These are phyloP conservation scores for Mycena latifolia DNA, from an alignment of 768 basidiomycete species.

Conservation along the genomic window DNA sequence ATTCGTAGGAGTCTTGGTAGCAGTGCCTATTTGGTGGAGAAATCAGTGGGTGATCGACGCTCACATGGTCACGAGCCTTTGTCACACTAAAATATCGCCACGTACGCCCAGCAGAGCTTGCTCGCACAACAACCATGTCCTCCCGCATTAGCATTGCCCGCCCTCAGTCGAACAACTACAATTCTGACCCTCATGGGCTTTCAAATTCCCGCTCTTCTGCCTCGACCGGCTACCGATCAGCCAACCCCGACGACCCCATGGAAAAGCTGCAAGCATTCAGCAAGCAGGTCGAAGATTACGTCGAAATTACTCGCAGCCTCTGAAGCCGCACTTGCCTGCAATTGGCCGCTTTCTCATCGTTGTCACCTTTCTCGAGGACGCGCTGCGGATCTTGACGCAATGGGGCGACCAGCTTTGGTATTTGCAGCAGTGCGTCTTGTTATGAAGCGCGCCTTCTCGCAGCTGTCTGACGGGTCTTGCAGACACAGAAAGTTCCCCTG, in stretches of 20 bases:
- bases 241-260: slow-evolving; percentile 85
- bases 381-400: slow-evolving; percentile 92
- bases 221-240: slow-evolving; percentile 77
- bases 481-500: slow-evolving; percentile 97
- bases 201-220: slow-evolving; percentile 74
- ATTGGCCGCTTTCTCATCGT: slow-evolving; percentile 98
- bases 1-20: no score
- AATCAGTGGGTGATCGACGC: slow-evolving; percentile 3
- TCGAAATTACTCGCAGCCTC: slow-evolving; percentile 95
- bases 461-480: slow-evolving; percentile 28
- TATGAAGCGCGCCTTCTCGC: slow-evolving; percentile 5
- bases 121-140: slow-evolving; percentile 69
- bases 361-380: slow-evolving; percentile 98
- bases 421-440: slow-evolving; percentile 83
- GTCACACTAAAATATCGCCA: slow-evolving; percentile 48
- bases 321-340: slow-evolving; percentile 94
- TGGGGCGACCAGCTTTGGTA: slow-evolving; percentile 99
- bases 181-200: slow-evolving; percentile 83
- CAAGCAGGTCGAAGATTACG: slow-evolving; percentile 88
- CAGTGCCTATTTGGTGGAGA: no score
- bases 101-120: slow-evolving; percentile 51
- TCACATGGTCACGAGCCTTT: slow-evolving; percentile 31
- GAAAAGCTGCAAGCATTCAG: slow-evolving; percentile 80
- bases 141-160: slow-evolving; percentile 88
- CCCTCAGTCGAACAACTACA: slow-evolving; percentile 71